Conservation (phyloP, 2,329 filamentous ascomycete species). For the Colletotrichum lini region DNA sequence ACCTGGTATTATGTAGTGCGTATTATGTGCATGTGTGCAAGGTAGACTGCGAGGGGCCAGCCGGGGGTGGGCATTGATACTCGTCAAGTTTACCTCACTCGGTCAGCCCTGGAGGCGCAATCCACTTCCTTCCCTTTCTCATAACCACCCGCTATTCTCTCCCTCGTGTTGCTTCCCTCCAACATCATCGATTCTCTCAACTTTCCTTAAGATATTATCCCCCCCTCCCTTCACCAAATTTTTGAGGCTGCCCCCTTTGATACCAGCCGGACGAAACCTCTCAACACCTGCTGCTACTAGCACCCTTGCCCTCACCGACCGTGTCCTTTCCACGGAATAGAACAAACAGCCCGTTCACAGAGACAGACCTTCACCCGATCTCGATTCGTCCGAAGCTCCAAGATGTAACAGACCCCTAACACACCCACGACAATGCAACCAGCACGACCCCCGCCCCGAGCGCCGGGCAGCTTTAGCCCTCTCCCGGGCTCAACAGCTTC, state of each 20-base stretch:
- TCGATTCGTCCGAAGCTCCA: slow-evolving; percentile 47
- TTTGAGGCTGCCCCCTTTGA: neutral
- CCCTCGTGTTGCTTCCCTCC: slow-evolving; percentile 32
- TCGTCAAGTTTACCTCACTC: slow-evolving; percentile 30
- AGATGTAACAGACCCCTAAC: slow-evolving; percentile 59
- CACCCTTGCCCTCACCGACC: neutral
- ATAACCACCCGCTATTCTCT: slow-evolving; percentile 26
- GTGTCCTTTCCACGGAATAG: neutral
- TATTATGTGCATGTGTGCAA: neutral
- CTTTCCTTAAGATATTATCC: neutral
- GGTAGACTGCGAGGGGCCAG: neutral
- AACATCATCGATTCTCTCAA: slow-evolving; percentile 27
- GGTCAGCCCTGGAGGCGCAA: slow-evolving; percentile 22
- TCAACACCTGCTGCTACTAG: neutral
- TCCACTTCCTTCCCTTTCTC: slow-evolving; percentile 22
- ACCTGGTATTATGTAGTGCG: neutral
- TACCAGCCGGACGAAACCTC: slow-evolving; percentile 7
- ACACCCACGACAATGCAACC: slow-evolving; percentile 62
- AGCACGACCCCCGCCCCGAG: slow-evolving; percentile 62
- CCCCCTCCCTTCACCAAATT: neutral
- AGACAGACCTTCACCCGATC: slow-evolving; percentile 27
- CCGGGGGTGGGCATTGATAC: slow-evolving; percentile 8
- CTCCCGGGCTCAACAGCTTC: slow-evolving; percentile 55
- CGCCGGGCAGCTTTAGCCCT: slow-evolving; percentile 71
- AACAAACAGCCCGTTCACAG: slow-evolving; percentile 17